Evolutionary conservation across 441 rosid species (phyloP).

Genomic region (Pelargonium myrrhifolium): DNA sequence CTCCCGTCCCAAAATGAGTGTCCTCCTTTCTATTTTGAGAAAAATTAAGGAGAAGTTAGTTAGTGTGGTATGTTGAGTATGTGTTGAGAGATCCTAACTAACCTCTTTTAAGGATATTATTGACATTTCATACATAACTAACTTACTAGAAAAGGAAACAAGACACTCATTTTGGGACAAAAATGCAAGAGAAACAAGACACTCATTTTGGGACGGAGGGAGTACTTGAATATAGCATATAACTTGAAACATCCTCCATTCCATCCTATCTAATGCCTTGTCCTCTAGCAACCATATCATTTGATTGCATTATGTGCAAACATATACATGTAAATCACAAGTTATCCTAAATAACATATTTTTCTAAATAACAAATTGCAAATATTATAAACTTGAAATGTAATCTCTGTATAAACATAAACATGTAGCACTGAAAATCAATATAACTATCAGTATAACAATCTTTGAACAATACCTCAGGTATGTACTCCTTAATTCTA

Average conservation of each 20-base stretch:
- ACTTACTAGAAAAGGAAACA: too few species aligned
- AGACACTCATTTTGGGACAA: too few species aligned
- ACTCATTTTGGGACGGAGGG: too few species aligned
- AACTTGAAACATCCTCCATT: not conserved
- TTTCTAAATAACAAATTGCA: not conserved
- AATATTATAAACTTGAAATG: not conserved
- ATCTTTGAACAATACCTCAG: slow-evolving; percentile 44
- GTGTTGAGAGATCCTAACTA: too few species aligned
- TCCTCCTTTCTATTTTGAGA: too few species aligned
- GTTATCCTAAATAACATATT: not conserved
- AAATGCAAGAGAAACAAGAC: too few species aligned
- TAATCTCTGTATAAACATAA: slow-evolving; percentile 1
- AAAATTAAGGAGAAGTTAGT: too few species aligned
- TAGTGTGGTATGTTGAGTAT: too few species aligned
- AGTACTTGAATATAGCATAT: not conserved
- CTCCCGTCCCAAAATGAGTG: too few species aligned
- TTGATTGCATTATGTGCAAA: not conserved
- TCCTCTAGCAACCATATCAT: not conserved
- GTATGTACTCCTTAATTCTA: slow-evolving; percentile 54
- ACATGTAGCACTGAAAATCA: not conserved
- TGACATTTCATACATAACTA: too few species aligned
- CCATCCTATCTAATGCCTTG: not conserved
- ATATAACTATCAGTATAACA: not conserved
- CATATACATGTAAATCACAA: not conserved
- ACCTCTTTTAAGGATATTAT: too few species aligned